Percentiles rank a stretch among this genome's conserved stretches.
These are phyloP conservation scores for Lasiodiplodia hormozganensis DNA, from an alignment of 2,329 filamentous ascomycete species.

Conservation along the genomic window DNA sequence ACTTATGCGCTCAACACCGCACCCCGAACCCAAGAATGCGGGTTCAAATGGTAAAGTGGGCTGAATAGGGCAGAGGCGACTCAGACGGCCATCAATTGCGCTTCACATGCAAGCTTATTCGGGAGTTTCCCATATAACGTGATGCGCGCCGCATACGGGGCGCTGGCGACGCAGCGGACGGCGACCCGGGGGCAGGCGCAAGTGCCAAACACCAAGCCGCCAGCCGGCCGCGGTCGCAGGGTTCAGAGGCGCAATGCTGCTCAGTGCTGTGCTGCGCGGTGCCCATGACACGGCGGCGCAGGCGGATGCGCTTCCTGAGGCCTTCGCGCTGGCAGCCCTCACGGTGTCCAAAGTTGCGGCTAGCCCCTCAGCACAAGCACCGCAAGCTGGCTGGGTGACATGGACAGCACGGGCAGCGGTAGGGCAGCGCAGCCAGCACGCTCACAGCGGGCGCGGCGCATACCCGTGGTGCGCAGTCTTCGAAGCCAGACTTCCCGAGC, in stretches of 20 bases:
- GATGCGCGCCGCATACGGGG: conserved; percentile 23
- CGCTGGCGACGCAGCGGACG: conserved; percentile 23
- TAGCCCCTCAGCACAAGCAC: conserved; percentile 25
- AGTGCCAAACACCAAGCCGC: conserved; percentile 24
- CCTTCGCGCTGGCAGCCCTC: conserved; percentile 23
- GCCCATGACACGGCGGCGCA: conserved; percentile 14
- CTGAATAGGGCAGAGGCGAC: conserved; percentile 20
- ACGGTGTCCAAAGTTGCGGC: conserved; percentile 26
- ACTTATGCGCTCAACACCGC: conserved; percentile 31
- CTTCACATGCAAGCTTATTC: conserved; percentile 25
- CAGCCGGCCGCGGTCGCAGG: conserved; percentile 18
- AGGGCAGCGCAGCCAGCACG: conserved; percentile 23
- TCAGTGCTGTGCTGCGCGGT: conserved; percentile 24
- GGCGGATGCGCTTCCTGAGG: conserved; percentile 20
- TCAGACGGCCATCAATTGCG: conserved; percentile 23
- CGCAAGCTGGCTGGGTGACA: conserved; percentile 18
- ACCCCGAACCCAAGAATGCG: conserved; percentile 23
- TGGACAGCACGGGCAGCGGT: conserved; percentile 23
- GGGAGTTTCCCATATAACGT: conserved; percentile 23
- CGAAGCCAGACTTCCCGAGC: conserved; percentile 31
- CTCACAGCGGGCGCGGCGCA: conserved; percentile 22
- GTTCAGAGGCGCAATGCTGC: conserved; percentile 23
- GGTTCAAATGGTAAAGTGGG: conserved; percentile 20
- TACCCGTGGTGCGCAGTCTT: conserved; percentile 25
- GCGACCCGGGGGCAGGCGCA: conserved; percentile 22